Percentiles rank a stretch among this genome's conserved stretches.
phyloP scores from a whole-genome alignment of 352 stramenopile species.

The Aphanomyces cochlioides region DNA sequence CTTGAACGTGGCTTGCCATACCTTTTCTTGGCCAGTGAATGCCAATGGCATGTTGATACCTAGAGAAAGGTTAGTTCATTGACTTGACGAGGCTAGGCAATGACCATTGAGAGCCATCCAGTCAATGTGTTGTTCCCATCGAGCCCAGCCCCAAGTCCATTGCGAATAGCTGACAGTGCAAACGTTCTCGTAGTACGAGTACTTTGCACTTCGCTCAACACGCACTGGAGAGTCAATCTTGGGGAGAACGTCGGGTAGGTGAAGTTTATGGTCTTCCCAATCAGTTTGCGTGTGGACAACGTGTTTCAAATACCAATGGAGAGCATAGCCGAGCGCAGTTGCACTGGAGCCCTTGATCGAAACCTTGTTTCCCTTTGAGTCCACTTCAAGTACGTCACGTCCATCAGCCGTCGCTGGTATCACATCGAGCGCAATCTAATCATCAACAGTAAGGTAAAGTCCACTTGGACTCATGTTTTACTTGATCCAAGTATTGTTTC shows the following conservation, averaged over 20 bases:
- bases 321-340: slow-evolving; percentile 61
- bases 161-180: slow-evolving; percentile 90
- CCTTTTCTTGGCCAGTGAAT: slow-evolving; percentile 86
- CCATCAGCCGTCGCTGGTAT: slow-evolving; percentile 40
- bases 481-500: slow-evolving; percentile 56
- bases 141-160: slow-evolving; percentile 81
- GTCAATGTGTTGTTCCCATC: slow-evolving; percentile 90
- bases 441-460: neutral
- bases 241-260: slow-evolving; percentile 53
- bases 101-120: slow-evolving; percentile 90
- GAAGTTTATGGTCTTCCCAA: slow-evolving; percentile 71
- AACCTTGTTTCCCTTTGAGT: slow-evolving; percentile 43
- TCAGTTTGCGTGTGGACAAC: slow-evolving; percentile 71
- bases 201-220: slow-evolving; percentile 62
- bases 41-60: slow-evolving; percentile 89
- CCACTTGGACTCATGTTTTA: slow-evolving; percentile 26
- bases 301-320: slow-evolving; percentile 78
- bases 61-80: slow-evolving; percentile 18
- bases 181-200: slow-evolving; percentile 91
- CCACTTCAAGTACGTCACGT: slow-evolving; percentile 64
- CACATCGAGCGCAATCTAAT: slow-evolving; percentile 51
- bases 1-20: slow-evolving; percentile 83
- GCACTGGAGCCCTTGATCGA: slow-evolving; percentile 52
- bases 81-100: neutral
- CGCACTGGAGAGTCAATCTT: slow-evolving; percentile 37